These are phyloP conservation scores for Cubamyces lactineus DNA, from an alignment of 768 basidiomycete genomes.

Conservation along the genomic window DNA sequence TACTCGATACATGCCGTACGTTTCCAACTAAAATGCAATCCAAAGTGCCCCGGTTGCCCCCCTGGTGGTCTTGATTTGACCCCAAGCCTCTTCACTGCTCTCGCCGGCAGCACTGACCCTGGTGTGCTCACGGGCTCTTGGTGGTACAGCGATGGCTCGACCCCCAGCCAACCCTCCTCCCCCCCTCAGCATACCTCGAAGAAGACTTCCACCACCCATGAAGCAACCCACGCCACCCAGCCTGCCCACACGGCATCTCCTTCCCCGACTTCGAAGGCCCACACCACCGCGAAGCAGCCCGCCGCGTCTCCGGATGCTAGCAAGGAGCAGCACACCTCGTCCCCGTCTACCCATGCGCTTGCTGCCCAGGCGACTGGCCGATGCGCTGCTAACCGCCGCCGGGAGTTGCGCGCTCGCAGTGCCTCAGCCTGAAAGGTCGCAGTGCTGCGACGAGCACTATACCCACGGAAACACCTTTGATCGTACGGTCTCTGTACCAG, in stretches of 20 bases:
- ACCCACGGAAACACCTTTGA: too few species aligned
- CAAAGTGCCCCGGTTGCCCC: conserved; percentile 67
- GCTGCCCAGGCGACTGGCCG: background rate
- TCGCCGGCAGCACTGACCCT: conserved; percentile 49
- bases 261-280: background rate
- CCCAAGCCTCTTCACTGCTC: conserved; percentile 62
- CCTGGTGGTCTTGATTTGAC: conserved; percentile 69
- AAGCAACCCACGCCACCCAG: background rate
- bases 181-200: conserved; percentile 4
- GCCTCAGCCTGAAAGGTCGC: too few species aligned
- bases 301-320: too few species aligned
- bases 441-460: too few species aligned
- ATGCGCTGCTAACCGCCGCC: background rate
- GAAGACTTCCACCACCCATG: conserved; percentile 4
- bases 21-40: background rate
- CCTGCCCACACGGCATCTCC: background rate
- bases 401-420: background rate
- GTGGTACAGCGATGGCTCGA: conserved; percentile 50
- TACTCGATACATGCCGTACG: background rate
- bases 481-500: too few species aligned
- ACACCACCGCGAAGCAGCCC: background rate
- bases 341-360: background rate
- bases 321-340: background rate
- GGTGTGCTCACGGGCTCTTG: conserved; percentile 67
- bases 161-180: conserved; percentile 1